These are phyloP conservation scores for Mortierella claussenii DNA, from an alignment of 192 early-diverging fungal species.

Conservation along the genomic window DNA sequence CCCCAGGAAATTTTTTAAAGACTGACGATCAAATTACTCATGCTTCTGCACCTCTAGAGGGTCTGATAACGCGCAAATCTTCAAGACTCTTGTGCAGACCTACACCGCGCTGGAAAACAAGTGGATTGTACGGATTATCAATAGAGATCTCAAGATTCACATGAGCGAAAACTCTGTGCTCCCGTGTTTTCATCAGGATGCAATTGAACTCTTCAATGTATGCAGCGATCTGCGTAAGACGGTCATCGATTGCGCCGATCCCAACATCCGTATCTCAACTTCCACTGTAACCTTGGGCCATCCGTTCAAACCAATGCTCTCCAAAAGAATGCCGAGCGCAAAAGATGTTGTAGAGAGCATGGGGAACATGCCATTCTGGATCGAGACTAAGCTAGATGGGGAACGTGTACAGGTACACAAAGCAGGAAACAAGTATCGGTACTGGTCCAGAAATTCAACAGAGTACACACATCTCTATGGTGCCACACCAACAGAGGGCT, in stretches of 20 bases:
- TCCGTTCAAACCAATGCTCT: constrained; percentile 78
- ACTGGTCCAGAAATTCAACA: constrained; percentile 71
- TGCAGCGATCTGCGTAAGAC: constrained; percentile 71
- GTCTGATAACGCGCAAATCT: constrained; percentile 54
- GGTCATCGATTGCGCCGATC: constrained; percentile 64
- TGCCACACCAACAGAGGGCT: constrained; percentile 58
- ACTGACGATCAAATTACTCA: too few species aligned
- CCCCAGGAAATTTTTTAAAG: too few species aligned
- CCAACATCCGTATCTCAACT: constrained; percentile 26
- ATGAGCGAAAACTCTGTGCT: constrained; percentile 79
- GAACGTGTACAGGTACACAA: constrained; percentile 81
- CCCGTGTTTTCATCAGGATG: constrained; percentile 74
- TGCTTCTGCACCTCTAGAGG: too few species aligned
- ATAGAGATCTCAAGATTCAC: constrained; percentile 80
- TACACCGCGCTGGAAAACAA: constrained; percentile 77
- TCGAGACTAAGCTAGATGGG: constrained; percentile 88
- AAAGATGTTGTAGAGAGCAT: constrained; percentile 59
- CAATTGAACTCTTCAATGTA: constrained; percentile 72
- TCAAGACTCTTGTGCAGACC: constrained; percentile 63
- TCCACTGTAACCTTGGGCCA: constrained; percentile 64
- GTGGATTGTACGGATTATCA: constrained; percentile 81
- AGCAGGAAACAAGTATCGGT: constrained; percentile 57
- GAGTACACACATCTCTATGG: constrained; percentile 82
- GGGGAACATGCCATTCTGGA: constrained; percentile 67
- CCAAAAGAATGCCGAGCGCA: constrained; percentile 60